Evolutionary conservation across 352 stramenopile genomes (phyloP).

Genomic region (Peronospora destructor): DNA sequence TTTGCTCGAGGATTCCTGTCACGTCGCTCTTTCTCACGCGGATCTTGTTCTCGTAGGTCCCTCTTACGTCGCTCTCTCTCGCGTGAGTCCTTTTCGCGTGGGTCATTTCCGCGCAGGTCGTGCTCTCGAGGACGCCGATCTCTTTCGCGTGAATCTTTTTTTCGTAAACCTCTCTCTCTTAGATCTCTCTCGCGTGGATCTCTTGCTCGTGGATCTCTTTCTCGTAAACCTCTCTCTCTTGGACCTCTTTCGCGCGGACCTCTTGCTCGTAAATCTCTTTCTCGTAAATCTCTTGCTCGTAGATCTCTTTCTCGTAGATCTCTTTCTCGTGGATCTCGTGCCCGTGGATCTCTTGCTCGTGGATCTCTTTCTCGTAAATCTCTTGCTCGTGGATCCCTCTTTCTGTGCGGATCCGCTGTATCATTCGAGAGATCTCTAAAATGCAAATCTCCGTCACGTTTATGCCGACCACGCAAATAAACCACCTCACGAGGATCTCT

Average conservation of each 20-base stretch:
- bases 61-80: not conserved
- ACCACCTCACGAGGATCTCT: constrained; percentile 14
- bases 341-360: constrained; percentile 5
- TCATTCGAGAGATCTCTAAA: constrained; percentile 7
- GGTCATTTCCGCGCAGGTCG: not conserved
- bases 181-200: constrained; percentile 6
- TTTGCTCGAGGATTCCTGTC: constrained; percentile 9
- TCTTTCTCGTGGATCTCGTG: constrained; percentile 6
- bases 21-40: not conserved
- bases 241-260: constrained; percentile 1
- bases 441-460: constrained; percentile 9
- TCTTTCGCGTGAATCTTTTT: not conserved
- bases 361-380: constrained; percentile 3
- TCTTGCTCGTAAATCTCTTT: constrained; percentile 5
- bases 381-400: constrained; percentile 12
- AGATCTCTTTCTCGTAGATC: constrained; percentile 6
- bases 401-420: not conserved
- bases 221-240: not conserved
- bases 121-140: not conserved
- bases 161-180: constrained; percentile 4
- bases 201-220: constrained; percentile 7
- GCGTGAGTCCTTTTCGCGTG: not conserved
- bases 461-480: constrained; percentile 7
- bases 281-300: constrained; percentile 9
- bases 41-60: not conserved